Base-by-base conservation (phyloP, 1,139 yeast genomes). In the Meyerozyma sp. region DNA sequence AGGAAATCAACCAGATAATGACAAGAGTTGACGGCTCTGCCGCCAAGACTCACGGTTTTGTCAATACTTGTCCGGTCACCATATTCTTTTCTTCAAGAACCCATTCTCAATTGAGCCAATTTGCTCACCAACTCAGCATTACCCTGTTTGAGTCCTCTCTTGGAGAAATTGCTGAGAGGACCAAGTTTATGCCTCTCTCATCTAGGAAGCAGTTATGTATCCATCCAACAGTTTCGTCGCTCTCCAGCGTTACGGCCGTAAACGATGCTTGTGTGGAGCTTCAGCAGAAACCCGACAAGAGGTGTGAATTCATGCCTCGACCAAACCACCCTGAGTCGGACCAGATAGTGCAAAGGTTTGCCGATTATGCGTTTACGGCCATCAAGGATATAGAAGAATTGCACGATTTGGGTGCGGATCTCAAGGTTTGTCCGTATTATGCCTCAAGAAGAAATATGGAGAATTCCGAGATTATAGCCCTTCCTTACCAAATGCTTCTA, bases 181-280 rank as follows among this genome's bases (percentile, higher is more conserved):
- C 73, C 3, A 84, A 84, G 55, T 82, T 76, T 52, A 52, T 84
- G 3, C 84, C 95, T 0, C 54, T 88, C 27, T 96, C 91, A 0
- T 89, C 97, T 0, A 75, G 97, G 44, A 86, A 84, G 58, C 97
- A 89, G 54, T 68, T 90, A 1, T 91, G 98, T 57, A 81, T 91
- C 11, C 79, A 93, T 58, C 77, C 79, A 1, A 70, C 73, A 27
- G 11, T 46, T 3, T 65, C 75, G 9, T 68, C 68, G 41, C 62
- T 79, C 42, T 60, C 64, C 1, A 78, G 77, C 42, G 66, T 69
- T 2, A 71, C 77, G n/a, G 69, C 77, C 13, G 78, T 91, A 44
- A 90, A 89, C 56, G 97, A 91, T 49, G 87, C 85, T 0, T 91
- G 98, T 58, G 59, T 79, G 14, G 96, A 89, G 42, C 62, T 88